Evolutionary conservation across 106 monocot genomes (phyloP).

Genomic region (Acorus gramineus): DNA sequence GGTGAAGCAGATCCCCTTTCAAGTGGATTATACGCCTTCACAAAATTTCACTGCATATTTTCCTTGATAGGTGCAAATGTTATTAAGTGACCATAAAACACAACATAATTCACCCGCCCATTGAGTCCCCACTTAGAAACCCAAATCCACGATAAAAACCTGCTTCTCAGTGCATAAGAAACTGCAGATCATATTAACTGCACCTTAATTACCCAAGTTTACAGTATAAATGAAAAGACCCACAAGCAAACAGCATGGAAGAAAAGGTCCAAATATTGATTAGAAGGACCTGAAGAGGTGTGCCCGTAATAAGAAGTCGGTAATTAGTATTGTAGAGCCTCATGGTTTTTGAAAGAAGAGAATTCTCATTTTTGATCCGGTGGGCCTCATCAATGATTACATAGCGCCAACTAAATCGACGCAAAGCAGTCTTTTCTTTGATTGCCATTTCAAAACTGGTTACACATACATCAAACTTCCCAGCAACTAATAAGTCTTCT

Average conservation of each 20-base stretch:
- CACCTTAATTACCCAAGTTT: no score
- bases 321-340: conserved; percentile 83
- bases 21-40: no score
- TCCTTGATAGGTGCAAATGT: no score
- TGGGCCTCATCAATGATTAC: conserved; percentile 96
- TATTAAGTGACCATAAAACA: no score
- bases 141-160: no score
- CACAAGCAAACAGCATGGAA: neutral
- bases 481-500: conserved; percentile 71
- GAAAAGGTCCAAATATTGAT: neutral
- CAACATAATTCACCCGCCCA: no score
- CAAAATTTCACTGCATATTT: no score
- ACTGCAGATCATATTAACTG: no score
- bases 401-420: conserved; percentile 88
- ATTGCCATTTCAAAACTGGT: conserved; percentile 96
- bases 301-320: conserved; percentile 94
- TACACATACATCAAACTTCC: conserved; percentile 90
- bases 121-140: no score
- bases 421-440: conserved; percentile 69
- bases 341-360: conserved; percentile 96
- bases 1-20: no score
- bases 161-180: no score
- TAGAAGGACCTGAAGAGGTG: conserved; percentile 80
- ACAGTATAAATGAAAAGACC: neutral
- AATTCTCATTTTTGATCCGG: conserved; percentile 93